Percentiles rank a stretch among this genome's conserved stretches.
Evolutionary conservation across 345 rosid genomes (phyloP).

Genomic region (Eutrema heterophyllum): DNA sequence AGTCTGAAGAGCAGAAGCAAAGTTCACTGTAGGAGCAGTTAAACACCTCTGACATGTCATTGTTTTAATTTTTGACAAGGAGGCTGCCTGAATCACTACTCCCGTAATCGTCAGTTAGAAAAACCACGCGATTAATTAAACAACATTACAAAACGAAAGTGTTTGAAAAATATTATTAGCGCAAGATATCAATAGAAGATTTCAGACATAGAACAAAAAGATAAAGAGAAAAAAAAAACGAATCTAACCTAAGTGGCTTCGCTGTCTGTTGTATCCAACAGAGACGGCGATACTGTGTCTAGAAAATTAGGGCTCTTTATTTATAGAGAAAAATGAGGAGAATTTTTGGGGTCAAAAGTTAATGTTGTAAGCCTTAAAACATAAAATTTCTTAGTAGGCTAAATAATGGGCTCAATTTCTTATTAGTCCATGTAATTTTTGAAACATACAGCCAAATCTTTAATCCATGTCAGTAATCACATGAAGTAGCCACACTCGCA

Average conservation of each 20-base stretch:
- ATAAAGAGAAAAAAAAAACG: not conserved
- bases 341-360: not conserved
- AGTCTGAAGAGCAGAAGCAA: conserved; percentile 65
- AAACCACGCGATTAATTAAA: not conserved
- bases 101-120: conserved; percentile 1
- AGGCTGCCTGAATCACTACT: conserved; percentile 79
- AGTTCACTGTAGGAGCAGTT: conserved; percentile 48
- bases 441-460: not conserved
- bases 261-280: not conserved
- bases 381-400: conserved; percentile 7
- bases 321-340: not conserved
- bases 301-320: not conserved
- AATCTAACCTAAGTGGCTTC: not conserved
- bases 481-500: not conserved
- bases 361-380: not conserved
- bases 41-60: conserved; percentile 55
- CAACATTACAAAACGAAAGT: not conserved
- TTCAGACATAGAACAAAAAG: not conserved
- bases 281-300: not conserved
- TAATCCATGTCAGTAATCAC: not conserved
- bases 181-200: not conserved
- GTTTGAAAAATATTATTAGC: not conserved
- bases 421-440: not conserved
- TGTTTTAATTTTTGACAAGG: conserved; percentile 13
- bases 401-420: not conserved